Evolutionary conservation across 2,329 filamentous ascomycete genomes (phyloP).

Genomic region (Aureobasidium uvarum): DNA sequence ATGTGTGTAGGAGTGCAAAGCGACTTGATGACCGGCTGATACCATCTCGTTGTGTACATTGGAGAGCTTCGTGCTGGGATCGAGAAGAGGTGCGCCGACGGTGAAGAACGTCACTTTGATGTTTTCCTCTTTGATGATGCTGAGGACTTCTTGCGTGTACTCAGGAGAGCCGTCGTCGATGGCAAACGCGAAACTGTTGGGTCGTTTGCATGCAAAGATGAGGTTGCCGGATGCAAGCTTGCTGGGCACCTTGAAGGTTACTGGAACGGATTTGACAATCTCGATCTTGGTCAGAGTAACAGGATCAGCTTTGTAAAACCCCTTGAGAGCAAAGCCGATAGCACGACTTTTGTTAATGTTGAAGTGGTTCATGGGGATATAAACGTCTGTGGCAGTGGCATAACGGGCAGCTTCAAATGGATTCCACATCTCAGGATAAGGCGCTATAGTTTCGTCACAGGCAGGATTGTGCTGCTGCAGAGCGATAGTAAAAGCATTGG

Average conservation of each 20-base stretch:
- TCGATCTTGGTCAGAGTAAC: not conserved
- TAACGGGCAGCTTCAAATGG: not conserved
- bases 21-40: not conserved
- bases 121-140: not conserved
- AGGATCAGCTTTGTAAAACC: not conserved
- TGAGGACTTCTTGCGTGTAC: not conserved
- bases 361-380: not conserved
- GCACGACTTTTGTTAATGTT: not conserved
- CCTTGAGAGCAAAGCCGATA: not conserved
- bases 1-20: not conserved
- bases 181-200: not conserved
- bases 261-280: not conserved
- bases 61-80: not conserved
- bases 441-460: not conserved
- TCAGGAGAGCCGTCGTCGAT: not conserved
- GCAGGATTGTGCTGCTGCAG: not conserved
- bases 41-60: not conserved
- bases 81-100: not conserved
- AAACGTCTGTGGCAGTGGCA: not conserved
- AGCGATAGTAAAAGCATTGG: not conserved
- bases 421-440: not conserved
- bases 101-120: not conserved
- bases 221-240: not conserved
- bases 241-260: not conserved
- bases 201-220: not conserved